Evolutionary conservation across 495 filamentous ascomycete species (phyloP).

Genomic region (Aspergillus diversus): DNA sequence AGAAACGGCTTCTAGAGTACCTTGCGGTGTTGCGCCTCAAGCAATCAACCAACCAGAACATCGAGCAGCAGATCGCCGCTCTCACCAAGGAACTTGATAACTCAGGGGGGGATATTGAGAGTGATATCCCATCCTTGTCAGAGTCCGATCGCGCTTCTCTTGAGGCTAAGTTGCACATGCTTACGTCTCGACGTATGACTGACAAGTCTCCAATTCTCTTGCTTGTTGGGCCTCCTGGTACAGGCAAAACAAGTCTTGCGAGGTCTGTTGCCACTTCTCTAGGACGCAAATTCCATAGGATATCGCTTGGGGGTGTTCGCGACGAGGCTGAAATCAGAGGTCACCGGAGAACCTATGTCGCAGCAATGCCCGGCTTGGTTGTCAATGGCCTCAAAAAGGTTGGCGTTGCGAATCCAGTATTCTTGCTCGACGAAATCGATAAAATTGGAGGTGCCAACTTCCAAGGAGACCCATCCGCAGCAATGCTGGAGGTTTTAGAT

Average conservation of each 20-base stretch:
- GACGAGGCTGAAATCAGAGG: constrained; percentile 98
- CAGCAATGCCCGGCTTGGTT: constrained; percentile 96
- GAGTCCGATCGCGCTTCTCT: constrained; percentile 51
- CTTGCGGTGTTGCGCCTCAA: constrained; percentile 93
- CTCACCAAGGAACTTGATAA: constrained; percentile 61
- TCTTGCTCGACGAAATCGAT: constrained; percentile 97
- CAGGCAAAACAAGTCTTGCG: constrained; percentile 96
- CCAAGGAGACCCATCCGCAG: constrained; percentile 97
- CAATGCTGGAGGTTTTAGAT: constrained; percentile 97
- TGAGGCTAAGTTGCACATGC: constrained; percentile 64
- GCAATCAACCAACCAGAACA: constrained; percentile 78
- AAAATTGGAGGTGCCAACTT: constrained; percentile 92
- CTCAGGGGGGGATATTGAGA: constrained; percentile 44
- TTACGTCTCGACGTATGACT: constrained; percentile 75
- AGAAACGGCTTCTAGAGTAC: constrained; percentile 95
- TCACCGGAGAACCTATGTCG: constrained; percentile 95
- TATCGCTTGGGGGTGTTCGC: constrained; percentile 92
- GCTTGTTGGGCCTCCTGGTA: constrained; percentile 91
- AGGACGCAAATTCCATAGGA: constrained; percentile 94
- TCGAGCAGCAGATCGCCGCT: constrained; percentile 75
- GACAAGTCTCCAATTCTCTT: constrained; percentile 97
- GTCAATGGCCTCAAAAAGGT: constrained; percentile 96
- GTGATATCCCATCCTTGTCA: constrained; percentile 36
- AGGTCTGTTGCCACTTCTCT: constrained; percentile 89
- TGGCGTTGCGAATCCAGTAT: constrained; percentile 93